Percentiles rank a stretch among this genome's conserved stretches.
Evolutionary conservation across 176 grass and related monocot genomes (phyloP).

Genomic region (Typha latifolia): DNA sequence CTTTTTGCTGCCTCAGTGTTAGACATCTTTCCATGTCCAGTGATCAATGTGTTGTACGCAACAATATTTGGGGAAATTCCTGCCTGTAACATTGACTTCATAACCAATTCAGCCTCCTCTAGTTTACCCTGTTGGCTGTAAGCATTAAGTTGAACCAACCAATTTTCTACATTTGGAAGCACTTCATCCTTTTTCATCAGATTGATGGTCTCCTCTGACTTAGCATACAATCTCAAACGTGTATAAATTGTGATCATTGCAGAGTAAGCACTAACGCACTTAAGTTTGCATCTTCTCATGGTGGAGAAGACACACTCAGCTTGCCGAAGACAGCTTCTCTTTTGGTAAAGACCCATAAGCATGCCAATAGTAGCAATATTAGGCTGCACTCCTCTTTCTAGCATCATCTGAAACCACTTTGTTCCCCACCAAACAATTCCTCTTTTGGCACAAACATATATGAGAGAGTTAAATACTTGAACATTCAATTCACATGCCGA

Average conservation of each 20-base stretch:
- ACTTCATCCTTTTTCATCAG: constrained; percentile 54
- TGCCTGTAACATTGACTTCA: constrained; percentile 43
- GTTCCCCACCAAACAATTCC: constrained; percentile 63
- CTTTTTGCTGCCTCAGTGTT: constrained; percentile 34
- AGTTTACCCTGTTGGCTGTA: constrained; percentile 87
- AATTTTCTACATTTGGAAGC: constrained; percentile 69
- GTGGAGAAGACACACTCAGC: constrained; percentile 57
- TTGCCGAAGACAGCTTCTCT: constrained; percentile 39
- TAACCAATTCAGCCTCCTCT: constrained; percentile 44
- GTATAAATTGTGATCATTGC: constrained; percentile 71
- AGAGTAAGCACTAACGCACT: constrained; percentile 68
- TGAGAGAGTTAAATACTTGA: constrained; percentile 57
- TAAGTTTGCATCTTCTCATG: constrained; percentile 53
- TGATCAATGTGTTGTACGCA: constrained; percentile 91
- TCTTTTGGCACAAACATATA: constrained; percentile 82
- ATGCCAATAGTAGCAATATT: constrained; percentile 69
- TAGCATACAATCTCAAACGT: constrained; percentile 43
- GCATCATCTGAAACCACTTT: constrained; percentile 73
- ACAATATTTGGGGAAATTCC: constrained; percentile 57
- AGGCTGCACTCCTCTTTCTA: constrained; percentile 51
- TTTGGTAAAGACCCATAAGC: constrained; percentile 91
- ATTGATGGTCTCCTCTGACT: constrained; percentile 56
- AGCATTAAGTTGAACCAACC: constrained; percentile 71
- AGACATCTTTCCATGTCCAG: constrained; percentile 66
- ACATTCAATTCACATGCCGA: constrained; percentile 43